Evolutionary conservation across 2,329 filamentous ascomycete genomes (phyloP), one percentile per base, ranked within the genome.

Genomic region (Xylariaceae sp.): DNA sequence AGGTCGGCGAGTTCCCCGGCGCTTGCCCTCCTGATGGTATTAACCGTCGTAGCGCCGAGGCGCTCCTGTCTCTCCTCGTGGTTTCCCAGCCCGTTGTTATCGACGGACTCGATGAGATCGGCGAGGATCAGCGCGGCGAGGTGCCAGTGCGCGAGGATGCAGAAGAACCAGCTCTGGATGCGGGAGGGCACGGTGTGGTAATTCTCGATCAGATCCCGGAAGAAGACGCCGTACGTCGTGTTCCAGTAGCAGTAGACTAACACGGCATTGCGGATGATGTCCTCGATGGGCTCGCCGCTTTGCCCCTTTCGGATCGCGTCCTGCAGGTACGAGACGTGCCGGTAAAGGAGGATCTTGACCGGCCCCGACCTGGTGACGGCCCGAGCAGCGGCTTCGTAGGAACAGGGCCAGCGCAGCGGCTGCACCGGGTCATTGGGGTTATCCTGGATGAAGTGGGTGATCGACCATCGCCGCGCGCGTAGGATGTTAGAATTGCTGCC

Each of bases 81-180:
- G 9, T 26, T 4, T 9, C 23, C 23, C 23, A 26, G 9, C 23
- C 9, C 23, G 9, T 26, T 26, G 23, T 26, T 9, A 26, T 26
- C 56, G 44, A 56, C 52, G n/a, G 44, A 47, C 19, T 59, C 56
- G 12, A 86, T 71, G 3, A 80, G 66, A 53, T 86, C 83, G 32
- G 81, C 80, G 3, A 86, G 70, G 20, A 85, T 72, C 42, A 86
- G 75, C 0, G 77, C 75, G 2, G 78, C 83, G 2, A 85, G 77
- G 59, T 85, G 80, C 79, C 82, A 86, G 60, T 86, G 84, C 0
- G 79, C 80, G 0, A 78, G 73, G 20, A 86, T 75, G 50, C 82
- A 80, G 14, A 84, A 76, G 57, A 84, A 85, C 83, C 83, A 86
- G 42, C 82, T 82, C 63, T 83, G 82, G 3, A 86, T 77, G 14